phyloP scores from a whole-genome alignment of 148 eudicot genomes.

The Selenicereus undatus region DNA sequence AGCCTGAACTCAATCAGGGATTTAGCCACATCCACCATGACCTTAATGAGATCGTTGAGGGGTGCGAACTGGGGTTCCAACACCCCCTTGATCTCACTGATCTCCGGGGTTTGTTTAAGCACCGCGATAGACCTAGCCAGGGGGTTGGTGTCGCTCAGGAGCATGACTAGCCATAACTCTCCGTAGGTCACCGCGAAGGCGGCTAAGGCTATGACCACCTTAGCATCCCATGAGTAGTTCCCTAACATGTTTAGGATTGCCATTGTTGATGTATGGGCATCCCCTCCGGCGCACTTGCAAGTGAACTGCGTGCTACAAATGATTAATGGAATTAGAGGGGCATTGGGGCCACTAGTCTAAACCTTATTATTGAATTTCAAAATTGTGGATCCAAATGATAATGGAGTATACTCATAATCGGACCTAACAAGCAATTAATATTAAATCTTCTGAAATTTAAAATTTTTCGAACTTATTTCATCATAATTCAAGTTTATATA shows the following conservation, averaged over 20 bases:
- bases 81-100: conserved; percentile 13
- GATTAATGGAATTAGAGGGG: no score
- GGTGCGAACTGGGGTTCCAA: not conserved
- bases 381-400: no score
- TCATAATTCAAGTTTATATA: no score
- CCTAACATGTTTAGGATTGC: conserved; percentile 5
- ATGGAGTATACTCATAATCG: no score
- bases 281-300: conserved; percentile 14
- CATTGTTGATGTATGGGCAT: conserved; percentile 13
- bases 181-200: conserved; percentile 20
- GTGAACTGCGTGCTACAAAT: conserved; percentile 2
- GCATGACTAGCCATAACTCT: conserved; percentile 17
- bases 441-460: no score
- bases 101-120: conserved; percentile 16
- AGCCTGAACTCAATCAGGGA: conserved; percentile 13
- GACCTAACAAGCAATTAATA: no score
- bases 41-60: not conserved
- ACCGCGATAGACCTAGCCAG: conserved; percentile 16
- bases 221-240: conserved; percentile 23
- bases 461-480: no score
- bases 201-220: conserved; percentile 16
- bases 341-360: no score
- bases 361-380: no score
- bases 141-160: conserved; percentile 8
- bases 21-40: conserved; percentile 18